Base-by-base conservation (phyloP, 2,329 filamentous ascomycete species). In the Phyllosticta paracitricarpa region DNA sequence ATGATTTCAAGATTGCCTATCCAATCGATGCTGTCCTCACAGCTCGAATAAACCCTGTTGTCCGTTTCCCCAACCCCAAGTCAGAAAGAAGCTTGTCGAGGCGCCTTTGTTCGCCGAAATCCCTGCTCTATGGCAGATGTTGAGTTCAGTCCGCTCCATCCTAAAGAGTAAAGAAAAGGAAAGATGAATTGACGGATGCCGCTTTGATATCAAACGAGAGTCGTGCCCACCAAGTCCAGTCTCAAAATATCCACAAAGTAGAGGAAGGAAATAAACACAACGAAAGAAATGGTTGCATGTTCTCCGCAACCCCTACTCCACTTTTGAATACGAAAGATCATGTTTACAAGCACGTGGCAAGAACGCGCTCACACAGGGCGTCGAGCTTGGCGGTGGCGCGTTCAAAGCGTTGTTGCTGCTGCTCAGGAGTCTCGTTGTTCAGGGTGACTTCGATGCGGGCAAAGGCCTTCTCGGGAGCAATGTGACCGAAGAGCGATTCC, bases 401-500 rank as follows among this genome's bases (percentile, higher is more conserved):
- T 63, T 72, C 68, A 33, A 75, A 68, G 51, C 68, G 69, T 51
- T 72, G 71, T 59, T 71, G 68, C 55, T 71, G 62, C 33, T 62
- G 65, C 52, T 69, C 63, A 33, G 71, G 66, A n/a, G 67, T 66
- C 40, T 67, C 79, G 59, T 82, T 79, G 62, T 82, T 76, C 1
- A 78, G 77, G 26, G 88, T 81, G 30, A 89, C 76, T n/a, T 91
- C 79, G 65, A 88, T 83, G 67, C 83, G 84, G 56, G 82, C 80
- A 14, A 84, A 76, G 2, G 81, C 75, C 79, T 92, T 92, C 67
- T 88, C 85, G 1, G 82, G 52, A 30, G 70, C 65, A 62, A 61
- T 28, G 58, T 56, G 10, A 54, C 83, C 80, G 64, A 81, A 72
- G n/a, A 60, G 22, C 19, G 53, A 30, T 22, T 35, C 52, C 5